A percentile compares a stretch with the other conserved stretches of the same genome.
Evolutionary conservation across 495 filamentous ascomycete species (phyloP).

Genomic region (Xylaria acuta): DNA sequence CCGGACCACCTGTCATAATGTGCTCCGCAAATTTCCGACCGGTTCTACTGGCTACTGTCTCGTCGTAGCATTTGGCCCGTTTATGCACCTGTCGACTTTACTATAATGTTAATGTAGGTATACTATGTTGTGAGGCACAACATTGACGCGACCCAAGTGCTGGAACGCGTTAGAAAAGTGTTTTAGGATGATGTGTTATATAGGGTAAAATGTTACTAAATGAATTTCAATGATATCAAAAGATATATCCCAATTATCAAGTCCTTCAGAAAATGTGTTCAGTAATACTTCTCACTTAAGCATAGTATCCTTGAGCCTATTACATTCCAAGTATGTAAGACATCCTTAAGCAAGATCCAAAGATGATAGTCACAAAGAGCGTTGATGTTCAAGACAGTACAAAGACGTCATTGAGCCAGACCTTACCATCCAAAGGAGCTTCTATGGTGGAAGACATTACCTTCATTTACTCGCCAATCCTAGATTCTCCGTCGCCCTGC

Average conservation of each 20-base stretch:
- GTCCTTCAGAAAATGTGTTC: background rate
- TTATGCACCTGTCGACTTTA: background rate
- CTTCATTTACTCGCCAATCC: background rate
- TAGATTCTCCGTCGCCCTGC: background rate
- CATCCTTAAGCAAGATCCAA: background rate
- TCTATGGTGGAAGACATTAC: background rate
- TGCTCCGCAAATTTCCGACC: background rate
- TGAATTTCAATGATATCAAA: background rate
- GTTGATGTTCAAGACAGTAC: background rate
- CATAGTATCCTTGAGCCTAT: background rate
- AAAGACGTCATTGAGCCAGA: background rate
- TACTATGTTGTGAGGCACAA: conserved; percentile 16
- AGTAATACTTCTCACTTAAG: background rate
- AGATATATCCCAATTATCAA: background rate
- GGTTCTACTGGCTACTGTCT: background rate
- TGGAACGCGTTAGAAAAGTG: conserved; percentile 34
- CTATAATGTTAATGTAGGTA: conserved; percentile 33
- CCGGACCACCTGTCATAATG: background rate
- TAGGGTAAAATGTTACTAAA: background rate
- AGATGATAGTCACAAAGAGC: background rate
- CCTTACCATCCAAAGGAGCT: background rate
- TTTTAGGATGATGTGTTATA: background rate
- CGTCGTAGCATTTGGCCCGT: background rate
- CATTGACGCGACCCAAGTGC: conserved; percentile 38
- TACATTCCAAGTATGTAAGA: background rate